Evolutionary conservation across 805 yeast species (phyloP), one percentile per base, ranked within the genome.

Genomic region (Grigorovia humatica): DNA sequence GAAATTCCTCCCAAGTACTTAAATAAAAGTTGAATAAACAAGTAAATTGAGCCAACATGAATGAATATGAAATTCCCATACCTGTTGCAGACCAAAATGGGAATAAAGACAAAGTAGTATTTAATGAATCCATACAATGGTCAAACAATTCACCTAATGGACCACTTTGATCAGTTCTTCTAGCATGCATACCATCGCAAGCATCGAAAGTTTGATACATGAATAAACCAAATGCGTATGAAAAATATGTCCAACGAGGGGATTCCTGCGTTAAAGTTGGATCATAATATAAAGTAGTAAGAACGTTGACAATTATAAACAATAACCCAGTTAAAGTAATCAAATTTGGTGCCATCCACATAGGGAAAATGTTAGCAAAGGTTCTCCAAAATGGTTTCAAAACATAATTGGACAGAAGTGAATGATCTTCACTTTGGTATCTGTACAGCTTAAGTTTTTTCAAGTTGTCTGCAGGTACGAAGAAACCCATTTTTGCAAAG

Each of bases 141-240:
- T 90, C 98, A 65, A 91, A 91, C 52, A 90, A 74, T 65, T 90
- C 98, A 43, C 98, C 98, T 60, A 90, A 71, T 1, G 98, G 98
- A 2, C 96, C 95, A 54, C 88, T 79, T 68, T 89, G 95, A n/a
- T 95, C 96, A 0, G 98, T 91, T 62, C 91, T 80, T 64, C 98
- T 82, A 23, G 97, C 97, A 67, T 90, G 98, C 58, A 85, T 79
- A 9, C 98, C 98, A 68, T 90, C 98, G 67, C 96, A 87, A 1
- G 96, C 96, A 68, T 90, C 98, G 65, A 91, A 89, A 0, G 97
- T 90, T 66, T 90, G 98, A 67, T 90, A 90, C 75, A 90, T 71
- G 63, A 90, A 89, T 57, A 91, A 70, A 4, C 96, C 93, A 55
- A 85, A 62, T 0, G 95, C 96, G 65, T 87, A 87, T 44, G 83